Evolutionary conservation across 371 early-diverging fungal species (phyloP).

Genomic region (Mucor mucedo): DNA sequence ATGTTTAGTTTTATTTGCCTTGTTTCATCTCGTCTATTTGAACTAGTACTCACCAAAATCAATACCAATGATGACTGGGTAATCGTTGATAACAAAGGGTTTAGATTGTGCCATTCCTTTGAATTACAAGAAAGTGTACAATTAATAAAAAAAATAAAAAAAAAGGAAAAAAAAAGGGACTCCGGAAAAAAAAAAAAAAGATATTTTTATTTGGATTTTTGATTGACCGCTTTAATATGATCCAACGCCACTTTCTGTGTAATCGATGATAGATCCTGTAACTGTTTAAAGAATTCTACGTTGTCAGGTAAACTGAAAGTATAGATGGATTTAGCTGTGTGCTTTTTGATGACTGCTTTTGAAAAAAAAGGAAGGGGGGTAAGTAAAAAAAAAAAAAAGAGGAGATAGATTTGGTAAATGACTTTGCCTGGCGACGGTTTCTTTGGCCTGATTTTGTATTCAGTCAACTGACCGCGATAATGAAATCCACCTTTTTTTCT

Average conservation of each 20-base stretch:
- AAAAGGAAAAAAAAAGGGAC: background rate
- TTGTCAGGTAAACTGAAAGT: background rate
- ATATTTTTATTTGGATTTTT: background rate
- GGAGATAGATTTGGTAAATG: no score
- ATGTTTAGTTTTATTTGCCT: background rate
- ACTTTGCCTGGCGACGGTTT: no score
- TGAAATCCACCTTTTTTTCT: background rate
- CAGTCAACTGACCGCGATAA: no score
- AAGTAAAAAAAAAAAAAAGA: no score
- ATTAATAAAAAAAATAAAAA: conserved; percentile 15
- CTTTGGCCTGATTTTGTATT: no score
- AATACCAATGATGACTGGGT: conserved; percentile 53
- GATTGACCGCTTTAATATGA: conserved; percentile 15
- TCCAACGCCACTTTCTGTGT: conserved; percentile 26
- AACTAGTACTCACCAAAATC: conserved; percentile 43
- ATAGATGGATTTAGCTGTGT: background rate
- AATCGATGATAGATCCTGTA: conserved; percentile 20
- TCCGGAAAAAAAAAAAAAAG: background rate
- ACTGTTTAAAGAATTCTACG: background rate
- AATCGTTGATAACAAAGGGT: conserved; percentile 45
- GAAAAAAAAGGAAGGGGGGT: no score
- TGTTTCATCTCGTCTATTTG: background rate
- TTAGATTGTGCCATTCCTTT: conserved; percentile 38
- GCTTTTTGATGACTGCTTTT: background rate
- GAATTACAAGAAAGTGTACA: conserved; percentile 3